Evolutionary conservation across 768 basidiomycete species (phyloP), one percentile per base, ranked within the genome.

Genomic region (Hydnomerulius pinastri): DNA sequence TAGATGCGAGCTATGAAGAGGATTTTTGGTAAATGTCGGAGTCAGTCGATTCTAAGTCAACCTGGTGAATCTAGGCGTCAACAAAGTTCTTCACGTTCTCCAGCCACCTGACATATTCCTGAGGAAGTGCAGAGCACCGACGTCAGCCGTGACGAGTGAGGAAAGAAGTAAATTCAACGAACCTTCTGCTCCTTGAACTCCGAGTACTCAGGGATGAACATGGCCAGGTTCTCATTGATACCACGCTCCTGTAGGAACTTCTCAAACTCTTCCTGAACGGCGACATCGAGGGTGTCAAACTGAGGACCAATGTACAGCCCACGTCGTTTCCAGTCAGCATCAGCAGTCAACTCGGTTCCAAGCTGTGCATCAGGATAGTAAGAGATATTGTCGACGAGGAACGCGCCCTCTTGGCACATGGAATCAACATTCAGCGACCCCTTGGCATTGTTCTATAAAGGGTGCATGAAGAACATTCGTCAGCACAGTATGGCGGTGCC

Each of bases 81-180:
- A 98, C 72, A 64, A 97, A 98, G 18, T 63, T 66, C 78, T 91
- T 87, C 69, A 96, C 85, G 59, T 83, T 83, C 59, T 79, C 72
- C 61, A 98, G 73, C 95, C 95, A 98, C 57, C 75, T 77, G 62
- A 92, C 82, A 71, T 98, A 98, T 73, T 98, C 95, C 92, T 94
- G 42, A 45, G 53, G 32, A 54, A 27, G 30, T 42, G 23, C 43
- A 46, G 55, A 51, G 15, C 51, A 46, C 28, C 57, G 8, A 51
- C 43, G 23, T 37, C 54, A 37, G 30, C 45, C 38, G 15, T 41
- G 30, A 29, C 25, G 27, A 44, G 48, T 30, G 6, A 46, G 51
- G 10, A 12, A 27, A 36, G 44, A 15, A 18, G 15, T 15, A 70
- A 80, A 28, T 13, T 20, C 36, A 6, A 61, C 68, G 2, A 12